Percentiles rank a stretch among this genome's conserved stretches.
These are phyloP conservation scores for Turnera subulata DNA, from an alignment of 345 rosid genomes.

Conservation along the genomic window DNA sequence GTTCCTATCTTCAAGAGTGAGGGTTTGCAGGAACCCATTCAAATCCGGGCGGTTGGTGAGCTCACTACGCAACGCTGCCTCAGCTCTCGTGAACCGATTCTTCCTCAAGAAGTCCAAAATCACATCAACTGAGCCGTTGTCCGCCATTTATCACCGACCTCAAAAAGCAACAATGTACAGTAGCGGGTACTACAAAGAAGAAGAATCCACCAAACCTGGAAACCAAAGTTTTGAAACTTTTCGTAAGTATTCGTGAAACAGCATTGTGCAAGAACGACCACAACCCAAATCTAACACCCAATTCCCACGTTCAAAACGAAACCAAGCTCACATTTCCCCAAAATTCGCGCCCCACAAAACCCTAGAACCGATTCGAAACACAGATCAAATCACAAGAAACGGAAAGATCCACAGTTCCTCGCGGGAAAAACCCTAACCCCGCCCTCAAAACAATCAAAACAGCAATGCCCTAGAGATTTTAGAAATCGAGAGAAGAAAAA, in stretches of 20 bases:
- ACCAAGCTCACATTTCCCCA: neutral
- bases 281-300: neutral
- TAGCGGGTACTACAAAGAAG: slow-evolving; percentile 17
- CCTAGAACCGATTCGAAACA: slow-evolving; percentile 13
- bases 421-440: slow-evolving; percentile 9
- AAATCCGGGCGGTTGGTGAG: slow-evolving; percentile 61
- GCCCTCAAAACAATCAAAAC: slow-evolving; percentile 3
- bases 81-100: slow-evolving; percentile 81
- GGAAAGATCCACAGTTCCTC: slow-evolving; percentile 18
- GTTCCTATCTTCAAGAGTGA: slow-evolving; percentile 49
- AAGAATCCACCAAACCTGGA: slow-evolving; percentile 34
- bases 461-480: neutral
- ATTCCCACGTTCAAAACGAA: slow-evolving; percentile 1
- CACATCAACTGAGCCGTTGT: slow-evolving; percentile 57
- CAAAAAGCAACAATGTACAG: slow-evolving; percentile 11
- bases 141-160: slow-evolving; percentile 50
- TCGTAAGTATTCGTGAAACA: neutral
- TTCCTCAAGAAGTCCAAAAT: slow-evolving; percentile 76
- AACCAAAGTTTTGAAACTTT: slow-evolving; percentile 12
- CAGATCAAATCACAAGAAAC: slow-evolving; percentile 10
- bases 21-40: slow-evolving; percentile 66
- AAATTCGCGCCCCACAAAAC: slow-evolving; percentile 11
- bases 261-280: neutral
- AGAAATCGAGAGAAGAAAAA: neutral
- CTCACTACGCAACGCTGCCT: slow-evolving; percentile 93